Evolutionary conservation across 148 eudicot species (phyloP).

Genomic region (Pharnaceum exiguum): DNA sequence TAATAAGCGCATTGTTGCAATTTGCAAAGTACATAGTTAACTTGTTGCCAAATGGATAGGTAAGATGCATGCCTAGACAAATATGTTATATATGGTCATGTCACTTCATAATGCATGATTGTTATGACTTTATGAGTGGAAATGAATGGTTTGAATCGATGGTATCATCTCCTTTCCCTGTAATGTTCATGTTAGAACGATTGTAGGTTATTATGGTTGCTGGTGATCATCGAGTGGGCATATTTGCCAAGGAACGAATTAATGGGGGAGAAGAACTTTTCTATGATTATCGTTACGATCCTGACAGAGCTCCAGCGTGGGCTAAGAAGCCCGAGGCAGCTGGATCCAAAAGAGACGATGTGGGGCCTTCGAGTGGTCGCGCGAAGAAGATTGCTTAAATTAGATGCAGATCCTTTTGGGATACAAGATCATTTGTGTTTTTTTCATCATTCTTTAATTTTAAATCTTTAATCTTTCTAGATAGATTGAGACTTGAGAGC

Average conservation of each 20-base stretch:
- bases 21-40: too few relatives aligned
- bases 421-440: too few relatives aligned
- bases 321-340: constrained; percentile 82
- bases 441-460: too few relatives aligned
- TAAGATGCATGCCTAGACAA: too few relatives aligned
- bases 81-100: too few relatives aligned
- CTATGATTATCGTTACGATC: constrained; percentile 87
- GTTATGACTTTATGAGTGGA: too few relatives aligned
- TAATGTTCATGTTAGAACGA: background rate
- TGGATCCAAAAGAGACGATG: constrained; percentile 75
- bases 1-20: too few relatives aligned
- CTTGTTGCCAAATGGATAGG: too few relatives aligned
- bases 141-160: too few relatives aligned
- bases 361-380: constrained; percentile 70
- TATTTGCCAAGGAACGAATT: constrained; percentile 89
- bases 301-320: constrained; percentile 97
- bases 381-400: constrained; percentile 77
- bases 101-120: too few relatives aligned
- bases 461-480: constrained; percentile 19
- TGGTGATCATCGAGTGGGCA: constrained; percentile 98
- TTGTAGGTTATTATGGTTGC: constrained; percentile 91
- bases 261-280: constrained; percentile 87
- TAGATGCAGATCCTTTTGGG: background rate
- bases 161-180: too few relatives aligned
- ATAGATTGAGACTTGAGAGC: constrained; percentile 18